A percentile compares a stretch with the other conserved stretches of the same genome.
These are phyloP conservation scores for Bolboschoenus planiculmis DNA, from an alignment of 176 grass and related monocot species.

Conservation along the genomic window DNA sequence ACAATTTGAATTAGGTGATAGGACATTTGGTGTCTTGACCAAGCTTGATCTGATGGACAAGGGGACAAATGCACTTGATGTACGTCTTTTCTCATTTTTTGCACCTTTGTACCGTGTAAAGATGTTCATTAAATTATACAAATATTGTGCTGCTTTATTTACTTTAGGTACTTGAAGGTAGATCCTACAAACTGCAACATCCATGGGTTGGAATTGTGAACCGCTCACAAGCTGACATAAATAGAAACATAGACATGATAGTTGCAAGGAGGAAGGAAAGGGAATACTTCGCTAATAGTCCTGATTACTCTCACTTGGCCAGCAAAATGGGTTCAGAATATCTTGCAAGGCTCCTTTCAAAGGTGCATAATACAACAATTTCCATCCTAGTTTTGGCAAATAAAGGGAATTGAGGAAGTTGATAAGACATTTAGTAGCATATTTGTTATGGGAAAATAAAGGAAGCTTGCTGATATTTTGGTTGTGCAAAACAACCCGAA, in stretches of 20 bases:
- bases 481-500: background rate
- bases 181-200: conserved; percentile 68
- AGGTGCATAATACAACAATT: conserved; percentile 28
- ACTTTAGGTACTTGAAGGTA: conserved; percentile 76
- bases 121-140: background rate
- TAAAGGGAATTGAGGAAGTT: too few relatives aligned
- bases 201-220: conserved; percentile 94
- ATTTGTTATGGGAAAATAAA: background rate
- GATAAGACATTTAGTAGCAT: too few relatives aligned
- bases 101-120: background rate
- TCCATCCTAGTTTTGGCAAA: background rate
- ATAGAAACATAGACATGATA: conserved; percentile 78
- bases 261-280: conserved; percentile 66
- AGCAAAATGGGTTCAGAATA: conserved; percentile 94
- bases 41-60: conserved; percentile 94
- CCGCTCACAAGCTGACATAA: conserved; percentile 87
- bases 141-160: background rate
- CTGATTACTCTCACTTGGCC: conserved; percentile 69
- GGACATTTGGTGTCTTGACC: conserved; percentile 78
- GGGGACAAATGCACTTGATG: conserved; percentile 79
- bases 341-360: conserved; percentile 81
- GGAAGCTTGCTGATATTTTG: background rate
- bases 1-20: conserved; percentile 52
- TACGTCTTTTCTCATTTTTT: conserved; percentile 21
- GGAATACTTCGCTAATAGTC: conserved; percentile 72